These are phyloP conservation scores for Tetradesmus obliquus DNA, from an alignment of 139 green algal genomes.

Conservation along the genomic window DNA sequence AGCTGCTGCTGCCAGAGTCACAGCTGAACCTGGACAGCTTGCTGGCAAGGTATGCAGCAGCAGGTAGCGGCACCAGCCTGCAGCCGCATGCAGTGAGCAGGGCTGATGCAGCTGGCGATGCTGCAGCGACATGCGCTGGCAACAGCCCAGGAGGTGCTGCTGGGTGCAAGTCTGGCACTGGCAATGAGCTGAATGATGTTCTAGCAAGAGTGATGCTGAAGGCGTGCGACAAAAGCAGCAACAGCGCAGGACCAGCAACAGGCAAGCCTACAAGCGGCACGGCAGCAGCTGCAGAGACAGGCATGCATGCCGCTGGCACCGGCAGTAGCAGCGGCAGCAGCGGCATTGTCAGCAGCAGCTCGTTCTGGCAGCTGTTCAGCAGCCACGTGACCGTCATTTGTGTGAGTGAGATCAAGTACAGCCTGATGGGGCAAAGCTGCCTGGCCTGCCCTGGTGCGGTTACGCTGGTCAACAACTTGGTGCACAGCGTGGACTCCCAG, in stretches of 20 bases:
- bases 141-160: neutral
- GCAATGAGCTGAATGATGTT: neutral
- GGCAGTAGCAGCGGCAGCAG: neutral
- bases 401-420: slow-evolving; percentile 11
- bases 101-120: neutral
- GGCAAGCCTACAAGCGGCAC: neutral
- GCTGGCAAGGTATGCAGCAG: neutral
- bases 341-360: neutral
- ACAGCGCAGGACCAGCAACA: neutral
- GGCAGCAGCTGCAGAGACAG: neutral
- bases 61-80: neutral
- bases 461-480: slow-evolving; percentile 39
- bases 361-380: slow-evolving; percentile 23
- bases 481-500: neutral
- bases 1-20: slow-evolving; percentile 47
- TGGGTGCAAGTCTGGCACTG: neutral
- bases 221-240: neutral
- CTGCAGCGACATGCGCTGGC: neutral
- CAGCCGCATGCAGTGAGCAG: neutral
- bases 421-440: slow-evolving; percentile 5
- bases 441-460: slow-evolving; percentile 18
- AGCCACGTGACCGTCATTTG: neutral
- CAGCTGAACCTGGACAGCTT: slow-evolving; percentile 3
- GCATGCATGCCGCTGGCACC: neutral
- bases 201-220: neutral